phyloP scores from a whole-genome alignment of 192 early-diverging fungal species.

The Mortierella claussenii region DNA sequence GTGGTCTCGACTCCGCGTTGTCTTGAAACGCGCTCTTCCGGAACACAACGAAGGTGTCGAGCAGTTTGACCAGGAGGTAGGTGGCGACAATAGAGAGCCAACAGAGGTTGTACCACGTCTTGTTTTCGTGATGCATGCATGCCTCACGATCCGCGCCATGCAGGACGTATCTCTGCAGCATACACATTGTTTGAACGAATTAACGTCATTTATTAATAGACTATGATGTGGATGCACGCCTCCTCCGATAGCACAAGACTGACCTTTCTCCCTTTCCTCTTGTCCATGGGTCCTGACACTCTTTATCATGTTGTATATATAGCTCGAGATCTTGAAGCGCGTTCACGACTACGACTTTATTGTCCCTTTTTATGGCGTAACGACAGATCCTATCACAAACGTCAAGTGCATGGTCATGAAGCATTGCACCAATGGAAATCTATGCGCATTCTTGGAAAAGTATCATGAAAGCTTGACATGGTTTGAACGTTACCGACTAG shows the following conservation, averaged over 20 bases:
- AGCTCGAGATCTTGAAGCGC: constrained; percentile 49
- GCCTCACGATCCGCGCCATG: too few species aligned
- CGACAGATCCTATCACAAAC: constrained; percentile 32
- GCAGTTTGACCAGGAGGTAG: constrained; percentile 50
- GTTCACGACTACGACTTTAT: constrained; percentile 51
- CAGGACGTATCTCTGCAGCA: too few species aligned
- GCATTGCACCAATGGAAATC: constrained; percentile 45
- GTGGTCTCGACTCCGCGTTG: constrained; percentile 44
- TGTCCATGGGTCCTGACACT: background rate
- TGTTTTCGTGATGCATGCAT: too few species aligned
- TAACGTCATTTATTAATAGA: background rate
- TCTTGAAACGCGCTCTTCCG: constrained; percentile 33
- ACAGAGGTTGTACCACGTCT: too few species aligned
- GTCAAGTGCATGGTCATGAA: constrained; percentile 50
- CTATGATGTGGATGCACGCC: too few species aligned
- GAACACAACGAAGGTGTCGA: constrained; percentile 23
- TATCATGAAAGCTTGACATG: constrained; percentile 38
- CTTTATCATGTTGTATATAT: too few species aligned
- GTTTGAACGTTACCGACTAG: constrained; percentile 42
- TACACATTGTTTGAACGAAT: background rate
- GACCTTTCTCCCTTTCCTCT: background rate
- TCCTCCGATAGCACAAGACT: background rate
- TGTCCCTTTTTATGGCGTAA: constrained; percentile 46
- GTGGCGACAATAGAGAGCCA: background rate
- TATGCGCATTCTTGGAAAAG: constrained; percentile 42